phyloP scores from a whole-genome alignment of 2,329 filamentous ascomycete species.

The Ceratocystis ficicola region DNA sequence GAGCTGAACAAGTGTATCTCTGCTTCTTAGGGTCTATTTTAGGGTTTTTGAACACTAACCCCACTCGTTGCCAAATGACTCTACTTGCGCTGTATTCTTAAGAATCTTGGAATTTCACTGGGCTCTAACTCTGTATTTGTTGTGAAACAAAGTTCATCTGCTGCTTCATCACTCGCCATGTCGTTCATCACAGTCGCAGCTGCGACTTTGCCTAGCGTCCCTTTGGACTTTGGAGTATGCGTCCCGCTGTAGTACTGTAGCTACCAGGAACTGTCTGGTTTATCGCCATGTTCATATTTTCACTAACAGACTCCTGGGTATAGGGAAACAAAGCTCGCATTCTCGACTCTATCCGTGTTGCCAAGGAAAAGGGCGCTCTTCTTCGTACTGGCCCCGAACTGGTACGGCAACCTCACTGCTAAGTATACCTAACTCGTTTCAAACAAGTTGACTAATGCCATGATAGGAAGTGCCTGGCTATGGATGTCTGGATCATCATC shows the following conservation, averaged over 20 bases:
- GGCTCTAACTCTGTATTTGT: neutral
- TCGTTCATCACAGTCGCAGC: conserved; percentile 30
- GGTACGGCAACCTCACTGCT: neutral
- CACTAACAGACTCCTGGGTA: neutral
- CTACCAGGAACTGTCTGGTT: neutral
- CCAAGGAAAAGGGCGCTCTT: conserved; percentile 49
- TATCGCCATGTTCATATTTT: neutral
- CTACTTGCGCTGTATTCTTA: neutral
- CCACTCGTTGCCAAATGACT: conserved; percentile 8
- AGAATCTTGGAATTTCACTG: neutral
- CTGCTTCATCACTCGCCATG: conserved; percentile 23
- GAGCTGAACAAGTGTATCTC: neutral
- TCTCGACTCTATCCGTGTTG: conserved; percentile 46
- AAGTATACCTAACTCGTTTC: neutral
- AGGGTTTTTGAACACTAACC: neutral
- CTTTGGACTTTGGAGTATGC: conserved; percentile 43
- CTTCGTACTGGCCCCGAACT: conserved; percentile 46
- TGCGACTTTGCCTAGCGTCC: conserved; percentile 30
- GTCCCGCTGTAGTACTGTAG: neutral
- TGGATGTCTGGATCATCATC: conserved; percentile 29
- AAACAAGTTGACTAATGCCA: conserved; percentile 9
- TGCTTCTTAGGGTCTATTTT: neutral
- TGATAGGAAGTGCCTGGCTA: conserved; percentile 30
- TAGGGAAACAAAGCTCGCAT: conserved; percentile 50
- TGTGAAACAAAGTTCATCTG: conserved; percentile 25